Evolutionary conservation across 2,329 filamentous ascomycete genomes (phyloP).

Genomic region (Colletotrichum sp.): DNA sequence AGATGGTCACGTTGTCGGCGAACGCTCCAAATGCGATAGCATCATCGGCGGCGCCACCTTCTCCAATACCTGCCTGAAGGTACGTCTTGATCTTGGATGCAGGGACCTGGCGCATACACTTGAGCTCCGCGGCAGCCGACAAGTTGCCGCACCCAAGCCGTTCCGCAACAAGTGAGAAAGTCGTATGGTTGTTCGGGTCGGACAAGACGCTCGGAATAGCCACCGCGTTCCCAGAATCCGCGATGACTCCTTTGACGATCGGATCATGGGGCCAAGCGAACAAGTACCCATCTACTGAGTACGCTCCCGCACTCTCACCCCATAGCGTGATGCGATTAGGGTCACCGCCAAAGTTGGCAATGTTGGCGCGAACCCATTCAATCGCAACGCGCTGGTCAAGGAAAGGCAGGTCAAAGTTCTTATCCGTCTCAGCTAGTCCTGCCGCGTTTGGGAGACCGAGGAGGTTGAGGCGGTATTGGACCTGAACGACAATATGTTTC

Average conservation of each 20-base stretch:
- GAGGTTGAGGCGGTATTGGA: neutral
- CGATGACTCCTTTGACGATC: neutral
- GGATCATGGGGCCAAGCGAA: neutral
- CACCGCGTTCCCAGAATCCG: neutral
- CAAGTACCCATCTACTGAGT: conserved; percentile 20
- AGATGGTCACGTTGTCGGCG: neutral
- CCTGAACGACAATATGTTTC: neutral
- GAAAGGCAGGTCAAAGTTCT: neutral
- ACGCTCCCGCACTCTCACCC: conserved; percentile 49
- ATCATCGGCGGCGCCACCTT: neutral
- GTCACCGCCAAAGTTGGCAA: conserved; percentile 51
- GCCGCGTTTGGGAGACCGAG: neutral
- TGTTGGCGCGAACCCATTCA: conserved; percentile 54
- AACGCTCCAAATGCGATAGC: neutral
- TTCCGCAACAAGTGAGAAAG: neutral
- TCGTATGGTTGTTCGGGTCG: neutral
- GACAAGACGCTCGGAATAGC: neutral
- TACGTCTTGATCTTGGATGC: neutral
- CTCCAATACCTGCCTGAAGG: neutral
- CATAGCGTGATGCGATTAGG: conserved; percentile 41
- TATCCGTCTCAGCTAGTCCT: neutral
- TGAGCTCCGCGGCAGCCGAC: neutral
- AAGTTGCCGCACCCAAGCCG: neutral
- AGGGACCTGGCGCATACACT: neutral
- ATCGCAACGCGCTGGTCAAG: conserved; percentile 57